Conservation (phyloP, 2,329 filamentous ascomycete species). For the Xylaria sp. region DNA sequence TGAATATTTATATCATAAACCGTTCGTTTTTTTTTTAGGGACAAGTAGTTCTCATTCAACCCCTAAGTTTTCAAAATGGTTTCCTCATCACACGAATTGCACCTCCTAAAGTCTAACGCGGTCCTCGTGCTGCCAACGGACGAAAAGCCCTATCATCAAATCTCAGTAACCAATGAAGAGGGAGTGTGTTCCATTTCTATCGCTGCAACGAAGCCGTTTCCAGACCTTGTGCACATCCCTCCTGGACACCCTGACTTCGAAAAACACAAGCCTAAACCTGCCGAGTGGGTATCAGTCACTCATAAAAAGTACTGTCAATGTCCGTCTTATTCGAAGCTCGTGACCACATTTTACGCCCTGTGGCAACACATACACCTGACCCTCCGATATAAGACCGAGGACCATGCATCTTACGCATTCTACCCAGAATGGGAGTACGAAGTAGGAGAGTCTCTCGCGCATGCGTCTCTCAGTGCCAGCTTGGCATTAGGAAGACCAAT, state of each 20-base stretch:
- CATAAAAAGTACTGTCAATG: background rate
- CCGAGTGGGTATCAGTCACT: background rate
- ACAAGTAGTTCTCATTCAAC: background rate
- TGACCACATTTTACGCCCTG: background rate
- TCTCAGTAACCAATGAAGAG: background rate
- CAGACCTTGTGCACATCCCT: background rate
- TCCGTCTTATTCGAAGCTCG: background rate
- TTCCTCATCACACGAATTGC: background rate
- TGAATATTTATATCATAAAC: background rate
- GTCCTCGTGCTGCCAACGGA: background rate
- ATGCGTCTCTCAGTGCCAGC: conserved; percentile 16
- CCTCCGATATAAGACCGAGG: background rate
- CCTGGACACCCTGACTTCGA: background rate
- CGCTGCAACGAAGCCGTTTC: conserved; percentile 9
- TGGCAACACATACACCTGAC: conserved; percentile 13
- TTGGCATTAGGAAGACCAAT: background rate
- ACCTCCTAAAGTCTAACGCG: conserved; percentile 17
- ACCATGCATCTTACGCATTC: conserved; percentile 16
- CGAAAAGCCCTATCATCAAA: background rate
- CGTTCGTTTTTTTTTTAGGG: too few relatives aligned
- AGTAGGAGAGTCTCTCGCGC: conserved; percentile 10
- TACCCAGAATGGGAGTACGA: conserved; percentile 9
- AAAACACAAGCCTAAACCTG: background rate
- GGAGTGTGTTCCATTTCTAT: conserved; percentile 2
- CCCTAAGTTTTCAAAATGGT: conserved; percentile 8